Percentiles rank a stretch among this genome's conserved stretches.
These are phyloP conservation scores for Eustoma russellianum DNA, from an alignment of 257 asterid species.

Conservation along the genomic window DNA sequence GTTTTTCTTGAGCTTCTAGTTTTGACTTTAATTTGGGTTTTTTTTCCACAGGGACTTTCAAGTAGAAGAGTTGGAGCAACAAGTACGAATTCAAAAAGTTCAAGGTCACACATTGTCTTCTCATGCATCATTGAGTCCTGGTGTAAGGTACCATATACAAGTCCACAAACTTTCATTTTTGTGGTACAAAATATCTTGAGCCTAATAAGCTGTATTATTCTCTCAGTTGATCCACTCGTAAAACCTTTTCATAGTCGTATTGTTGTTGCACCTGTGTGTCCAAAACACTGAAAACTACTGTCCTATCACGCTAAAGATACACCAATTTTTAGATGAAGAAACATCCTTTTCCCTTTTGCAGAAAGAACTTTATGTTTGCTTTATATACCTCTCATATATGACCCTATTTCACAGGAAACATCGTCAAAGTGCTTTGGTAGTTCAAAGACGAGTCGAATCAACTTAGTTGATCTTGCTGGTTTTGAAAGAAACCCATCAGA, in stretches of 20 bases:
- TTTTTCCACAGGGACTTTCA: slow-evolving; percentile 72
- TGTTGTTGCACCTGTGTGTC: too few relatives aligned
- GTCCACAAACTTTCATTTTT: too few relatives aligned
- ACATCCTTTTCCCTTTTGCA: too few relatives aligned
- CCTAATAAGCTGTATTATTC: too few relatives aligned
- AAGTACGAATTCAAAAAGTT: slow-evolving; percentile 82
- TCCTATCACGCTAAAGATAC: too few relatives aligned
- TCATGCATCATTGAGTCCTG: slow-evolving; percentile 90
- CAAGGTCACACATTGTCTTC: slow-evolving; percentile 86
- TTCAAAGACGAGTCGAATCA: slow-evolving; percentile 83
- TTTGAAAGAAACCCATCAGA: slow-evolving; percentile 58
- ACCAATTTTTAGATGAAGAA: neutral
- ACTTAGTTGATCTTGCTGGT: slow-evolving; percentile 91
- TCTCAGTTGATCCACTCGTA: too few relatives aligned
- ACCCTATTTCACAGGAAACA: slow-evolving; percentile 50
- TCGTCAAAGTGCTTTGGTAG: slow-evolving; percentile 90
- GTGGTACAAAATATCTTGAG: too few relatives aligned
- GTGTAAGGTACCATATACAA: slow-evolving; percentile 62
- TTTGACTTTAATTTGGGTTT: too few relatives aligned
- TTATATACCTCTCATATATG: neutral
- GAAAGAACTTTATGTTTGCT: too few relatives aligned
- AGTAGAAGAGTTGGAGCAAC: slow-evolving; percentile 86
- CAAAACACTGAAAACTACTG: too few relatives aligned
- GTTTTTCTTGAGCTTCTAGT: too few relatives aligned
- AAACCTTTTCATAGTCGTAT: too few relatives aligned